Evolutionary conservation across 352 stramenopile genomes (phyloP), one percentile per base, ranked within the genome.

Genomic region (Plasmopara muralis): DNA sequence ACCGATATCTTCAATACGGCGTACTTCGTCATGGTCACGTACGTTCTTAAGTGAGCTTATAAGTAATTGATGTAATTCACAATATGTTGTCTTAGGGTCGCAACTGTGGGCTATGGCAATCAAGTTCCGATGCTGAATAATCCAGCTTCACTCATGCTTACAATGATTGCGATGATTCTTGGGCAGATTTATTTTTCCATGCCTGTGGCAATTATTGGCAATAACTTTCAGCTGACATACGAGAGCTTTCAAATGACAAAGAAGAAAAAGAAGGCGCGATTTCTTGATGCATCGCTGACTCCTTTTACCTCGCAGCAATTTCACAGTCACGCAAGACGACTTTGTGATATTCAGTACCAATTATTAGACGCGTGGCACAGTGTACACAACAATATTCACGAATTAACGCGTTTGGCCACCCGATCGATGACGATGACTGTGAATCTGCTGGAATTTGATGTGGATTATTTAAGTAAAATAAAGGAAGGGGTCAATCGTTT

Each of bases 11-110:
- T 89, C 62, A 92, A 92, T 54, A 72, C 82, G 10, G 77, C 67
- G 1, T 92, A 92, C 43, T 92, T 89, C 59, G 75, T 88, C 50
- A 86, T 92, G 73, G 67, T 89, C 56, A 88, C 82, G 81, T 91
- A 84, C 41, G 66, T 81, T 42, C 53, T 12, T 43, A 5, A 10
- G n/a, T 9, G 38, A 38, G 20, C 31, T 35, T 35, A 35, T 35
- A 35, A 8, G 31, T 4, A n/a, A 35, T 35, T 35, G 2, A 12
- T 35, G 5, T 12, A 35, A 6, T 35, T 35, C 31, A 35, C 10
- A 15, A 39, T 30, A 18, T 7, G 16, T 47, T 39, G 42, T 6
- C 33, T 47, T n/a, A 91, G 81, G 4, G 73, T 89, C 20, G 73
- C 81, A 34, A 92, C 79, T 0, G 82, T 89, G 8, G 82, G 82